Conservation (phyloP, 164 flowering plant species). For the Stephania cephalantha region DNA sequence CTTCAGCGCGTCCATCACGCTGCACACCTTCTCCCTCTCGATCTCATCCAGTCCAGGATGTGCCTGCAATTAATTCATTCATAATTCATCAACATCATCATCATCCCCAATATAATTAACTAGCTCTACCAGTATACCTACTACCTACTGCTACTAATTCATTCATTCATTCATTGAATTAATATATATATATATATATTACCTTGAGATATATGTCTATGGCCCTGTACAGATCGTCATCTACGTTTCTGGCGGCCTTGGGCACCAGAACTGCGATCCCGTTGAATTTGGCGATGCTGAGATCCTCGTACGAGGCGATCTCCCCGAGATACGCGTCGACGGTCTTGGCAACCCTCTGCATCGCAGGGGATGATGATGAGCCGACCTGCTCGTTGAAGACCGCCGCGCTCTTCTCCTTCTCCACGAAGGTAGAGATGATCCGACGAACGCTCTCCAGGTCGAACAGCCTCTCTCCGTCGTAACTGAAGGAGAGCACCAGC, state of each 20-base stretch:
- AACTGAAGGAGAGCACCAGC: slow-evolving; percentile 54
- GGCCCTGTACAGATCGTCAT: slow-evolving; percentile 86
- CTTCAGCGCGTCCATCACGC: slow-evolving; percentile 80
- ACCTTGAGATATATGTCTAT: slow-evolving; percentile 85
- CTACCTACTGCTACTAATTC: no score
- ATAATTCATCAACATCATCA: neutral
- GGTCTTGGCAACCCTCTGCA: slow-evolving; percentile 65
- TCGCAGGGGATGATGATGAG: slow-evolving; percentile 25
- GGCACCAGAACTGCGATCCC: slow-evolving; percentile 78
- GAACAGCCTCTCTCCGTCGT: slow-evolving; percentile 74
- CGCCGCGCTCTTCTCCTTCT: slow-evolving; percentile 57
- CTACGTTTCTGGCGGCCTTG: slow-evolving; percentile 56
- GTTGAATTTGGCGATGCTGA: slow-evolving; percentile 76
- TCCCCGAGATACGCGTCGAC: slow-evolving; percentile 69
- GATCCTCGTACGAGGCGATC: slow-evolving; percentile 55
- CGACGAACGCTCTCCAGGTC: slow-evolving; percentile 81
- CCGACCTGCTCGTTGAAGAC: slow-evolving; percentile 40
- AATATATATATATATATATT: neutral
- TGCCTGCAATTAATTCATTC: slow-evolving; percentile 34
- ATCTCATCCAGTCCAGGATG: slow-evolving; percentile 85
- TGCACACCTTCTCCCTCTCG: slow-evolving; percentile 89
- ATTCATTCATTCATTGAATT: no score
- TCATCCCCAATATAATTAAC: no score
- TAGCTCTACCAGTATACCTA: no score
- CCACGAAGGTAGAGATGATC: slow-evolving; percentile 59